Evolutionary conservation across 2,329 filamentous ascomycete species (phyloP).

Genomic region (Sporothrix variecibatus): DNA sequence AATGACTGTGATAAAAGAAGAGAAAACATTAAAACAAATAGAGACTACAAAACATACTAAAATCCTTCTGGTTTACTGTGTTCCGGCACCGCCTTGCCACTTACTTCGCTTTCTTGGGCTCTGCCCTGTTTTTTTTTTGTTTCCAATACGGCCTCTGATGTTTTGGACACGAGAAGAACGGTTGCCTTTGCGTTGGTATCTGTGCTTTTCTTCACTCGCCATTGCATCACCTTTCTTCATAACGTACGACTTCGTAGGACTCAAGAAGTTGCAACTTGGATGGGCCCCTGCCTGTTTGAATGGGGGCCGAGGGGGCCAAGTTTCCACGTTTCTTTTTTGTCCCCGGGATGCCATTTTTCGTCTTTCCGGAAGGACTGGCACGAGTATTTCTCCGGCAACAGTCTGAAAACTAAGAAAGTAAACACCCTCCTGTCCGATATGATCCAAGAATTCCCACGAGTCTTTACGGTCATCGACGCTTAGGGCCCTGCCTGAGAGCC

Average conservation of each 20-base stretch:
- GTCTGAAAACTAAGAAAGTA: not conserved
- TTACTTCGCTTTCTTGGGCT: not conserved
- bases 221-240: not conserved
- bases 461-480: too few species aligned
- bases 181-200: not conserved
- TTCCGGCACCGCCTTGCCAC: not conserved
- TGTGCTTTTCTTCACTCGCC: not conserved
- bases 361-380: not conserved
- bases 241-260: not conserved
- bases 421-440: not conserved
- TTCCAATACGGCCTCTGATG: not conserved
- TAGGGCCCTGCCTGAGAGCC: not conserved
- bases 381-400: not conserved
- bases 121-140: slow-evolving; percentile 3
- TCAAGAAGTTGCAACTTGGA: not conserved
- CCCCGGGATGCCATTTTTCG: not conserved
- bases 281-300: not conserved
- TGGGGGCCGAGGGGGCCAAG: not conserved
- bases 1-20: not conserved
- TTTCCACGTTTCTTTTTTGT: not conserved
- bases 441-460: not conserved
- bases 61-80: not conserved
- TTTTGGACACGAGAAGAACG: not conserved
- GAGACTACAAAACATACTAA: not conserved
- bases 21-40: not conserved